Conservation (phyloP, 2,329 filamentous ascomycete species). For the Dendryphion nanum region DNA sequence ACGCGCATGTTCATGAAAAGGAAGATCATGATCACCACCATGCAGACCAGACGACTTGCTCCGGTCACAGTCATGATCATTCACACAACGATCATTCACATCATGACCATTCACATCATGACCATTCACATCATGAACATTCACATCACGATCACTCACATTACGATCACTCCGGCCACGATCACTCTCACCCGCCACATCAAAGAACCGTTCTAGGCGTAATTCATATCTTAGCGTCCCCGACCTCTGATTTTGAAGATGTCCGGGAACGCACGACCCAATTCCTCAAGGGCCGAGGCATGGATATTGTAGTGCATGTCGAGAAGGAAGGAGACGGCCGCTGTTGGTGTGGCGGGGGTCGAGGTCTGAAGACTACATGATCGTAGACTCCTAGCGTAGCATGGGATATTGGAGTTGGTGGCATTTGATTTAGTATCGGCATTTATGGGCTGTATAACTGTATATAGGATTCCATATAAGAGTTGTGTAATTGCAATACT, state of each 20-base stretch:
- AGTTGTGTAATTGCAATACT: too few relatives aligned
- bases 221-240: slow-evolving; percentile 78
- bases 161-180: slow-evolving; percentile 37
- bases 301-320: slow-evolving; percentile 84
- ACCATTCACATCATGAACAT: slow-evolving; percentile 32
- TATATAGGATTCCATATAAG: too few relatives aligned
- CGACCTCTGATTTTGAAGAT: slow-evolving; percentile 73
- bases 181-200: slow-evolving; percentile 28
- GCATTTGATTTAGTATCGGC: too few relatives aligned
- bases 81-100: slow-evolving; percentile 36
- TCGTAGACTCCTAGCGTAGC: too few relatives aligned
- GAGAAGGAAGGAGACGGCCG: slow-evolving; percentile 75
- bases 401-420: too few relatives aligned
- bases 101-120: slow-evolving; percentile 27
- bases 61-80: slow-evolving; percentile 27
- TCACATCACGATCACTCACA: slow-evolving; percentile 19
- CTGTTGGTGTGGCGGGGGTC: slow-evolving; percentile 61
- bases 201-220: slow-evolving; percentile 67
- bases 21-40: slow-evolving; percentile 33
- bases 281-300: slow-evolving; percentile 68
- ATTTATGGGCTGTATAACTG: too few relatives aligned
- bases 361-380: too few relatives aligned
- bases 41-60: slow-evolving; percentile 20
- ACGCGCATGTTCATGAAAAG: slow-evolving; percentile 44
- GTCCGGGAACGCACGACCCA: slow-evolving; percentile 73